A percentile compares a stretch with the other conserved stretches of the same genome.
These are phyloP conservation scores for Pestalotiopsis sp. DNA, from an alignment of 2,329 filamentous ascomycete genomes.

Conservation along the genomic window DNA sequence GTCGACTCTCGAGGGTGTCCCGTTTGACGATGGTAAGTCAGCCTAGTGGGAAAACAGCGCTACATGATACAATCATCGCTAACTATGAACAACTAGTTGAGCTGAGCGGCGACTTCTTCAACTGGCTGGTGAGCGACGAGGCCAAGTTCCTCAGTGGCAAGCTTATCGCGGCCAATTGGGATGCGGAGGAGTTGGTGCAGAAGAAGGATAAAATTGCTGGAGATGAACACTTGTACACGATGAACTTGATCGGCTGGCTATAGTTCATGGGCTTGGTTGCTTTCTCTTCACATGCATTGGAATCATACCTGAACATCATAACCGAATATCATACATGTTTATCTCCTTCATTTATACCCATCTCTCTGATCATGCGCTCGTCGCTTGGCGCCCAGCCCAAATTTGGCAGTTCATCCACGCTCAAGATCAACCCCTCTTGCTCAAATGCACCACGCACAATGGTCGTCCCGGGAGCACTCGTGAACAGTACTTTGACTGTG, in stretches of 20 bases:
- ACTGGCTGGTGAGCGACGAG: slow-evolving; percentile 34
- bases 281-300: no score
- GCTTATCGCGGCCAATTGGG: slow-evolving; percentile 37
- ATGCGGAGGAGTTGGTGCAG: slow-evolving; percentile 33
- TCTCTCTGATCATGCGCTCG: slow-evolving; percentile 2
- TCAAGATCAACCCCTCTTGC: slow-evolving; percentile 14
- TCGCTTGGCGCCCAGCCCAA: slow-evolving; percentile 14
- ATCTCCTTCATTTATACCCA: not conserved
- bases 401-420: slow-evolving; percentile 15
- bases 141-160: slow-evolving; percentile 34
- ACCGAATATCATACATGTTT: not conserved
- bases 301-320: no score
- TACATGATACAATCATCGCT: not conserved
- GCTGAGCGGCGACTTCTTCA: slow-evolving; percentile 32
- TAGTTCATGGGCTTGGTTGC: not conserved
- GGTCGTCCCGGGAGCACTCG: slow-evolving; percentile 15
- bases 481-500: slow-evolving; percentile 18
- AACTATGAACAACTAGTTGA: not conserved
- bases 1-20: not conserved
- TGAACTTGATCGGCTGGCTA: slow-evolving; percentile 16
- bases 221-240: slow-evolving; percentile 12
- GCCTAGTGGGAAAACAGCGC: no score
- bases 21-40: slow-evolving; percentile 9
- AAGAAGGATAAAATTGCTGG: slow-evolving; percentile 13
- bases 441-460: slow-evolving; percentile 15